phyloP scores from a whole-genome alignment of 1,284 basidiomycete species.

The Heterobasidion irregulare region DNA sequence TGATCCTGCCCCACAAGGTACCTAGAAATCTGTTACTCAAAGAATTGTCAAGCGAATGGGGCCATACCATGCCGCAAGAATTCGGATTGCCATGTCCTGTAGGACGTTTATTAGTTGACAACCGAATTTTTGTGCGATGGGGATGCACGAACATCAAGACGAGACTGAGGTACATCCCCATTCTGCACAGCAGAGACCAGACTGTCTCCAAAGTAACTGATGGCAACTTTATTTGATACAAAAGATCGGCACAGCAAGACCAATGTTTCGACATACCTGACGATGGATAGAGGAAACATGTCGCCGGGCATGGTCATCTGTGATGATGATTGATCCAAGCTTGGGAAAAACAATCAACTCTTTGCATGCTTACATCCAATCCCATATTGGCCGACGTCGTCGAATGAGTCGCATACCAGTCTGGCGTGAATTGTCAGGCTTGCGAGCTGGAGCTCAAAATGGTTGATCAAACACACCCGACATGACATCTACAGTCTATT shows the following conservation, averaged over 20 bases:
- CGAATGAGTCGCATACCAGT: constrained; percentile 35
- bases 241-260: neutral
- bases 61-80: constrained; percentile 46
- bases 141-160: constrained; percentile 32
- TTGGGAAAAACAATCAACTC: neutral
- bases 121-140: neutral
- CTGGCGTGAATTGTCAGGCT: constrained; percentile 29
- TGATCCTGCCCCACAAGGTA: constrained; percentile 54
- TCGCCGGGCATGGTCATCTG: constrained; percentile 60
- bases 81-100: constrained; percentile 54
- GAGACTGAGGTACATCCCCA: constrained; percentile 38
- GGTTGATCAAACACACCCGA: constrained; percentile 7
- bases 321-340: neutral
- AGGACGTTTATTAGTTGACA: neutral
- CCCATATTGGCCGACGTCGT: constrained; percentile 41
- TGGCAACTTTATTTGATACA: neutral
- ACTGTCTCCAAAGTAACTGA: constrained; percentile 40
- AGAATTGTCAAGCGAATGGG: neutral
- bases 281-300: constrained; percentile 25
- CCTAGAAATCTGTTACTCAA: constrained; percentile 17
- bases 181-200: constrained; percentile 43
- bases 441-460: neutral
- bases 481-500: constrained; percentile 16
- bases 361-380: constrained; percentile 42
- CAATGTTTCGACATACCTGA: constrained; percentile 12